phyloP scores from a whole-genome alignment of 2,329 filamentous ascomycete genomes.

The Trichoderma koningii region DNA sequence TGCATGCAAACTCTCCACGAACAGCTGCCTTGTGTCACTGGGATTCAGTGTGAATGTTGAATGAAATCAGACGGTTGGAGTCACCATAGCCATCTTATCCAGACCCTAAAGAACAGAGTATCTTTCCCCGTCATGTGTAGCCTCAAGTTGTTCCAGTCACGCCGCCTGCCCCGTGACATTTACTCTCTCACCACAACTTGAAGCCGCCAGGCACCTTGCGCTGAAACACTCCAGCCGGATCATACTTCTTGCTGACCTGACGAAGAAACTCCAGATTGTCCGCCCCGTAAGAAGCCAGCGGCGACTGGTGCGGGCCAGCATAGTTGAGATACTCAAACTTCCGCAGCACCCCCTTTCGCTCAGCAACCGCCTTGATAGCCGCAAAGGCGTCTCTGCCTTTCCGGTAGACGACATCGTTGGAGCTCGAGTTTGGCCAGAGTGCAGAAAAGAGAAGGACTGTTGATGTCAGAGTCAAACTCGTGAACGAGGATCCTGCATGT shows the following conservation, averaged over 20 bases:
- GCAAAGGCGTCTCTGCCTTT: constrained; percentile 9
- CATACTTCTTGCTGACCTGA: constrained; percentile 38
- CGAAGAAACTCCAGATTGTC: not conserved
- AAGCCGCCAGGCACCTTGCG: constrained; percentile 32
- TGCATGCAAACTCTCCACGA: no score
- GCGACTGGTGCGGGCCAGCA: constrained; percentile 2
- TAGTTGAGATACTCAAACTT: constrained; percentile 22
- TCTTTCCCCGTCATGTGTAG: no score
- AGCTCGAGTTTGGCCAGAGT: constrained; percentile 17
- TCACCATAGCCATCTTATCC: no score
- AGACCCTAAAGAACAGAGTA: no score
- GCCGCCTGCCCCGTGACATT: not conserved
- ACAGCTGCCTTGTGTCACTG: no score
- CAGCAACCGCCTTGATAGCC: not conserved
- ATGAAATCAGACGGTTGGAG: no score
- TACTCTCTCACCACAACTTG: constrained; percentile 40
- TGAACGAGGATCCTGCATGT: not conserved
- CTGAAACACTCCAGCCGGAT: constrained; percentile 40
- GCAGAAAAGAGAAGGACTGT: constrained; percentile 16
- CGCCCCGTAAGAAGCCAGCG: constrained; percentile 4
- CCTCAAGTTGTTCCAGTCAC: not conserved
- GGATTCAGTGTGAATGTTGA: no score
- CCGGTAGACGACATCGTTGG: not conserved
- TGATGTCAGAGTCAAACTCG: not conserved
- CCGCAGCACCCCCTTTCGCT: constrained; percentile 1